These are phyloP conservation scores for Aspergillus aculeatinus DNA, from an alignment of 2,329 filamentous ascomycete species.

Conservation along the genomic window DNA sequence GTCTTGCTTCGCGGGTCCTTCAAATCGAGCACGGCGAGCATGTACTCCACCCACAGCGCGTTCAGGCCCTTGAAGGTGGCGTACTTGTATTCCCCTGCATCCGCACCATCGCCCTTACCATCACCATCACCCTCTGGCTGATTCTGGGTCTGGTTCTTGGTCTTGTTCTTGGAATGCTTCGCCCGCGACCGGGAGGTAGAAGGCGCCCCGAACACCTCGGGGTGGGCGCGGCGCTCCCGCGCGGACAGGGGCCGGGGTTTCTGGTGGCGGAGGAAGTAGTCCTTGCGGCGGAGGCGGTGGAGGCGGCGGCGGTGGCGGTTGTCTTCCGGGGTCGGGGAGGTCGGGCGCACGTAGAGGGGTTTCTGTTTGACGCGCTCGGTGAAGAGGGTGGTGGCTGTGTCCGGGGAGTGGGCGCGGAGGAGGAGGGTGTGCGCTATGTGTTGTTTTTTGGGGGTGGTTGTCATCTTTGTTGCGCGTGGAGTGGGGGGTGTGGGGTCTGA, in stretches of 20 bases:
- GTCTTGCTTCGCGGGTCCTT: conserved; percentile 32
- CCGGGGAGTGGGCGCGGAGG: conserved; percentile 73
- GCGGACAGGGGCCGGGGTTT: conserved; percentile 73
- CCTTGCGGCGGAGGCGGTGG: conserved; percentile 48
- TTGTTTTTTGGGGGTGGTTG: conserved; percentile 28
- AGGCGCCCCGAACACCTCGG: conserved; percentile 73
- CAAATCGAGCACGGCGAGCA: conserved; percentile 73
- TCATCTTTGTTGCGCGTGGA: neutral
- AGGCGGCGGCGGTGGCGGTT: conserved; percentile 54
- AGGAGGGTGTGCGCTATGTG: conserved; percentile 66
- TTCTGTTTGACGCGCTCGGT: conserved; percentile 80
- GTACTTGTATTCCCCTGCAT: conserved; percentile 59
- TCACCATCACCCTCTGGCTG: no score
- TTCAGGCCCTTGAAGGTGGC: conserved; percentile 75
- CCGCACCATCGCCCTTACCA: no score
- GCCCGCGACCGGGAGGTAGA: no score
- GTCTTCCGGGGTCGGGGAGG: conserved; percentile 63
- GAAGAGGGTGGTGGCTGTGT: conserved; percentile 70
- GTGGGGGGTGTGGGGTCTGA: no score
- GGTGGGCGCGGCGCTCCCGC: conserved; percentile 65
- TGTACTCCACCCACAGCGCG: conserved; percentile 78
- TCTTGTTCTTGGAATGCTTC: no score
- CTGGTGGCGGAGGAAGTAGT: conserved; percentile 48
- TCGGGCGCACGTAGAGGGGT: conserved; percentile 74
- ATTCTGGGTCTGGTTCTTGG: no score